These are phyloP conservation scores for Singerocomus rubriflavus DNA, from an alignment of 1,284 basidiomycete species.

Conservation along the genomic window DNA sequence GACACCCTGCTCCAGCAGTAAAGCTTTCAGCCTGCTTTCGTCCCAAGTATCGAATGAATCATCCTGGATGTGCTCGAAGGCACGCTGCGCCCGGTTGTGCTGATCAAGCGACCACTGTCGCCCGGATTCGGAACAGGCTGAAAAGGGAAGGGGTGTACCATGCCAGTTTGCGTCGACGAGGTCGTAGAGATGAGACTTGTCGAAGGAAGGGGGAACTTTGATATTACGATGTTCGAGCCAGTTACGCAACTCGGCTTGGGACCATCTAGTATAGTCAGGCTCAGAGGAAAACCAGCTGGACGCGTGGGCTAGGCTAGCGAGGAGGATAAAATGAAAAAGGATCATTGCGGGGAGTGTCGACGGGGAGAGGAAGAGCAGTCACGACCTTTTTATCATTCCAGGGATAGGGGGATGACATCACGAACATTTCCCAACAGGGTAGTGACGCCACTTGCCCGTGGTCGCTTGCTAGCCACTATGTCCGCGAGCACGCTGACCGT, in stretches of 20 bases:
- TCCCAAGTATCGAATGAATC: conserved; percentile 74
- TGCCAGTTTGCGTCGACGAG: conserved; percentile 65
- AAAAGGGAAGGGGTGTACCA: conserved; percentile 41
- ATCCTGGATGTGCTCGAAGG: conserved; percentile 56
- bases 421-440: conserved; percentile 6
- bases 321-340: conserved; percentile 13
- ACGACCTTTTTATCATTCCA: not conserved
- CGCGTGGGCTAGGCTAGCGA: conserved; percentile 13
- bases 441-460: not conserved
- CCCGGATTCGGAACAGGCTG: conserved; percentile 16
- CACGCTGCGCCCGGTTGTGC: conserved; percentile 61
- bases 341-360: conserved; percentile 2
- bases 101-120: conserved; percentile 57
- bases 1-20: conserved; percentile 84
- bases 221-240: conserved; percentile 77
- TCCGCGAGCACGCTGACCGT: conserved; percentile 28
- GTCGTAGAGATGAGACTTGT: conserved; percentile 46
- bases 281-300: conserved; percentile 31
- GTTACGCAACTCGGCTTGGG: conserved; percentile 54
- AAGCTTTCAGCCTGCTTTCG: conserved; percentile 76
- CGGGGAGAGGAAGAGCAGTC: not conserved
- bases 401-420: conserved; percentile 28
- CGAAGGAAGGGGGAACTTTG: conserved; percentile 48
- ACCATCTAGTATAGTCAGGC: conserved; percentile 62
- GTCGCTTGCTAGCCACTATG: conserved; percentile 4